Base-by-base conservation (phyloP, 2,329 filamentous ascomycete species). In the Claviceps quebecensis region DNA sequence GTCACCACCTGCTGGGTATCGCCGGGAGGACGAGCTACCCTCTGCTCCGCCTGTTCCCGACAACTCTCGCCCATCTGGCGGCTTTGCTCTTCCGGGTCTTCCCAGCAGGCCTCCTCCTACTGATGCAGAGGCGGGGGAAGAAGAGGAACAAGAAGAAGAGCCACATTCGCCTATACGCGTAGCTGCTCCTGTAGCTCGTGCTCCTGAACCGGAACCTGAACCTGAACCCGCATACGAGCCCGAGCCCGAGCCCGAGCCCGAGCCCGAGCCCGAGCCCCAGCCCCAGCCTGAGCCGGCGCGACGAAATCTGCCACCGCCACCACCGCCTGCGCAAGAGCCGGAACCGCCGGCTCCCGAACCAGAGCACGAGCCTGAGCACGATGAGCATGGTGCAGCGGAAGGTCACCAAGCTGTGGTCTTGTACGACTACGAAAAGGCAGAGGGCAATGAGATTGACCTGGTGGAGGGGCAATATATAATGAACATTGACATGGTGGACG, bases 381-480 rank as follows among this genome's bases (percentile, higher is more conserved):
- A 65, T 7, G 60, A 66, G n/a, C 58, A 61, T 44, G 52, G 47
- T 14, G 57, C 69, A 26, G 61, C 63, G 13, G 76, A 76, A 38
- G 85, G 85, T 50, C 78, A 83, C 63, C 81, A 81, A 47, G 93
- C 93, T 1, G 62, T 94, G 52, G 80, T 93, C 38, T 83, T 93
- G 61, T 98, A 93, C 65, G 93, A 98, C 65, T 98, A 98, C 63
- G 91, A 96, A 61, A 96, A 94, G 70, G 89, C 89, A 1, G 93
- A 98, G 67, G 90, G 95, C 58, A 98, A 98, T 62, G 93, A 98
- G 69, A 80, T 98, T 52, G 89, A 95, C 57, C 77, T 98, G 17
- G 76, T 79, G 26, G 93, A 98, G 69, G 90, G 90, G 56, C 87
- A 96, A 61, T 80, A 83, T 56, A 84, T 98, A 39, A 89, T 79